Conservation (phyloP, 192 early-diverging fungal genomes). For the Powellomyces hirtus region DNA sequence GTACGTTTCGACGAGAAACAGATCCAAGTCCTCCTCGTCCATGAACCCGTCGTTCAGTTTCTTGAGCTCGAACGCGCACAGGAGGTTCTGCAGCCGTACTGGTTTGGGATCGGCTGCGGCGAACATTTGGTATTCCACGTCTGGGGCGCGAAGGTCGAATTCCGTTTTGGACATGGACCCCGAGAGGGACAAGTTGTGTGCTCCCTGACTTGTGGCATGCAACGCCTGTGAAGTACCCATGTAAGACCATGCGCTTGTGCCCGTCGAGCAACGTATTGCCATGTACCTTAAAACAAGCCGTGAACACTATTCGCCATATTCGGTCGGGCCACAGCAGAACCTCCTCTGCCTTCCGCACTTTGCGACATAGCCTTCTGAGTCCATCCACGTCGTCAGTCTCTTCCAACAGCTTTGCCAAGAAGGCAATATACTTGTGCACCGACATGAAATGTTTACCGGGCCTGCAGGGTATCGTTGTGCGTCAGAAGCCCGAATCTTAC, state of each 20-base stretch:
- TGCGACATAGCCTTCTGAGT: conserved; percentile 53
- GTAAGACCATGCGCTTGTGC: background rate
- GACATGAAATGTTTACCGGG: conserved; percentile 77
- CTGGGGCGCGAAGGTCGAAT: conserved; percentile 27
- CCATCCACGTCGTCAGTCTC: conserved; percentile 57
- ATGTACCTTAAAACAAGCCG: conserved; percentile 42
- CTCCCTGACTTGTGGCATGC: background rate
- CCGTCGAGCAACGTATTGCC: background rate
- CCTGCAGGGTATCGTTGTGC: conserved; percentile 24
- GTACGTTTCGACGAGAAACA: background rate
- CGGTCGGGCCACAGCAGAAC: conserved; percentile 54
- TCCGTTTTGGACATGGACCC: conserved; percentile 26
- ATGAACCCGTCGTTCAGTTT: conserved; percentile 31
- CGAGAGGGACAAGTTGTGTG: background rate
- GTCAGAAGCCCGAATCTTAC: background rate
- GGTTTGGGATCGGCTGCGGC: conserved; percentile 9
- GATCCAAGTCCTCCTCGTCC: conserved; percentile 28
- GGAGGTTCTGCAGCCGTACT: conserved; percentile 10
- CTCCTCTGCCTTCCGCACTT: conserved; percentile 50
- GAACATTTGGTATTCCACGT: conserved; percentile 24
- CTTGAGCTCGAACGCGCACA: conserved; percentile 31
- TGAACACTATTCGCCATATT: conserved; percentile 48
- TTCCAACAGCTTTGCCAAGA: conserved; percentile 59
- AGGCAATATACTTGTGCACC: conserved; percentile 64
- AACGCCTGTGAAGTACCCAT: background rate